A percentile compares a stretch with the other conserved stretches of the same genome.
Evolutionary conservation across 2,329 filamentous ascomycete genomes (phyloP).

Genomic region (Fusarium duplospermum): DNA sequence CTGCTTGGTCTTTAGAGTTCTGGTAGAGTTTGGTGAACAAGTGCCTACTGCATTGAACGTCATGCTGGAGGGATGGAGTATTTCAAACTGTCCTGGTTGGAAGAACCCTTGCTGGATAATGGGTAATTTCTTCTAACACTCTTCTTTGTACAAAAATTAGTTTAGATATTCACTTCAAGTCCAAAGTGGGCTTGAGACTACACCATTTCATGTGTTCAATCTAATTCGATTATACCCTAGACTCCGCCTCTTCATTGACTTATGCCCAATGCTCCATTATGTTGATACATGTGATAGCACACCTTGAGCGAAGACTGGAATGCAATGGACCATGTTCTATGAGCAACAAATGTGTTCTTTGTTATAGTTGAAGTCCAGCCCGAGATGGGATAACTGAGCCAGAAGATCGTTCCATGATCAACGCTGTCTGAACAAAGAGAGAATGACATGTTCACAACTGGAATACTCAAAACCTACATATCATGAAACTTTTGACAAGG

Average conservation of each 20-base stretch:
- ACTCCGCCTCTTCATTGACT: too few relatives aligned
- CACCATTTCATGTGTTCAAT: background rate
- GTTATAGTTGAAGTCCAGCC: too few relatives aligned
- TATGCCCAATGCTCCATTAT: background rate
- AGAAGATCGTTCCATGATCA: too few relatives aligned
- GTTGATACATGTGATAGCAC: background rate
- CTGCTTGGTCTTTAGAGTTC: background rate
- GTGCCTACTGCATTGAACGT: background rate
- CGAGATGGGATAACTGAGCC: too few relatives aligned
- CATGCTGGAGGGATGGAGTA: background rate
- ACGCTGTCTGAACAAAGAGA: background rate
- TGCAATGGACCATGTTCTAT: background rate
- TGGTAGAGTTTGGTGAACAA: background rate
- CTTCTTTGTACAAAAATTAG: background rate
- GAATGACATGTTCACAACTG: background rate
- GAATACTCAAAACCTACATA: background rate
- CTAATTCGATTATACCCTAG: background rate
- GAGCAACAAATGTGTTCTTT: too few relatives aligned
- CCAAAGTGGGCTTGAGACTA: background rate
- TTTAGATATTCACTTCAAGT: background rate
- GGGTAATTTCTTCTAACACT: background rate
- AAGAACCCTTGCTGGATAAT: background rate
- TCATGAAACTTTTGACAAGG: background rate
- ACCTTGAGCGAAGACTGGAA: background rate
- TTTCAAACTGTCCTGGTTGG: background rate